Evolutionary conservation across 164 flowering plant genomes (phyloP).

Genomic region (Pachysandra terminalis): DNA sequence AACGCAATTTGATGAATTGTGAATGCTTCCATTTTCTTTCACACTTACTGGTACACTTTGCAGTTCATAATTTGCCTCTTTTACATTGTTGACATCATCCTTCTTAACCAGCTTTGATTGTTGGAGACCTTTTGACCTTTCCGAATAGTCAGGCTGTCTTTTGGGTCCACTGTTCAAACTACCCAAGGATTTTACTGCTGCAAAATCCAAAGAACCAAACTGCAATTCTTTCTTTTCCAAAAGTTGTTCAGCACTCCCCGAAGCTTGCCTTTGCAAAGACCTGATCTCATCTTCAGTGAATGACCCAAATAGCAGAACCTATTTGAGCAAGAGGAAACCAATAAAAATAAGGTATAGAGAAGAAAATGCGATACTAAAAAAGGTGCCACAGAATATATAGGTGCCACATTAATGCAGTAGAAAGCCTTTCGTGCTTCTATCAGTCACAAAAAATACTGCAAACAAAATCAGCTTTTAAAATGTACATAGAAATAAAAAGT

Average conservation of each 20-base stretch:
- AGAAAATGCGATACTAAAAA: neutral
- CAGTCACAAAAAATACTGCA: too few species aligned
- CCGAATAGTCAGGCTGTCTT: conserved; percentile 21
- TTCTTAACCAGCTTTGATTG: conserved; percentile 17
- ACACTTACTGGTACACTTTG: conserved; percentile 10
- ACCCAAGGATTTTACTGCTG: conserved; percentile 30
- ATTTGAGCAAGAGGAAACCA: conserved; percentile 5
- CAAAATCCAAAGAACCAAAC: conserved; percentile 54
- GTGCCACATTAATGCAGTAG: neutral
- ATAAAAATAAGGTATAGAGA: neutral
- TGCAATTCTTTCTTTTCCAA: conserved; percentile 35
- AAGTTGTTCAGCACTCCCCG: conserved; percentile 26
- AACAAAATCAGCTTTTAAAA: too few species aligned
- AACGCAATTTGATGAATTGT: conserved; percentile 11
- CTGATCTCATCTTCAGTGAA: conserved; percentile 78
- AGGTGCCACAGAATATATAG: neutral
- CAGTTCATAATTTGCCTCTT: conserved; percentile 10
- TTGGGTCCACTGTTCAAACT: conserved; percentile 14
- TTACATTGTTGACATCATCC: conserved; percentile 9
- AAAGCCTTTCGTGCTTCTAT: too few species aligned
- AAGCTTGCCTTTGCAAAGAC: conserved; percentile 36
- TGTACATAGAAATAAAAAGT: too few species aligned
- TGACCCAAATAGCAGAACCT: conserved; percentile 82
- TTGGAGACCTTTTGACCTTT: conserved; percentile 14
- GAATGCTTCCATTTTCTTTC: conserved; percentile 42